Evolutionary conservation across 176 grass and related monocot genomes (phyloP).

Genomic region (Guadua angustifolia): DNA sequence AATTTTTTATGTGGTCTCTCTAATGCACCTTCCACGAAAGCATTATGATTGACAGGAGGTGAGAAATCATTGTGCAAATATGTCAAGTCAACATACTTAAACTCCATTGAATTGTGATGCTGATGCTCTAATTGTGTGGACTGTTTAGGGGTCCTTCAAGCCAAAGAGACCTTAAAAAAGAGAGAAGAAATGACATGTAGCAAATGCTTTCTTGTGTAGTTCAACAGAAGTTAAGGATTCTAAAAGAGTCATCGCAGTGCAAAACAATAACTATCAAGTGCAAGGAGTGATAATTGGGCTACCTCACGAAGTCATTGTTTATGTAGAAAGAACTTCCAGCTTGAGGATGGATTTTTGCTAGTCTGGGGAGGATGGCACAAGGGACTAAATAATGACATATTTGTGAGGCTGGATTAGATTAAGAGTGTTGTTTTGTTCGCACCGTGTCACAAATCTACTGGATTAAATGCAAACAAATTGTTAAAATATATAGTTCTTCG

Average conservation of each 20-base stretch:
- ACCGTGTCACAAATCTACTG: not conserved
- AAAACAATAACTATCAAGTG: constrained; percentile 6
- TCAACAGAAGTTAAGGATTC: constrained; percentile 10
- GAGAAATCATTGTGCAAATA: not conserved
- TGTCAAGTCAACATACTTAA: constrained; percentile 3
- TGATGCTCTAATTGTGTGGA: not conserved
- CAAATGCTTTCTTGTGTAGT: not conserved
- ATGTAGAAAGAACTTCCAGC: constrained; percentile 2
- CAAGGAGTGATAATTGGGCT: constrained; percentile 4
- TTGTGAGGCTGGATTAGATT: not conserved
- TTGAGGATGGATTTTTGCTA: not conserved
- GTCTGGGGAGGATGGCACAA: not conserved
- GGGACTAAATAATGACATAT: not conserved
- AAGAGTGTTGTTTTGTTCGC: not conserved
- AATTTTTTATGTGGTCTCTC: not conserved
- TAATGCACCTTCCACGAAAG: not conserved
- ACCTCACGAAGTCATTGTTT: not conserved
- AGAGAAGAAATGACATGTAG: constrained; percentile 2
- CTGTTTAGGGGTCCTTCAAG: not conserved
- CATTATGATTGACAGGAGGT: not conserved
- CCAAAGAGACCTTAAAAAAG: not conserved
- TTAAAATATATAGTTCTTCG: not conserved
- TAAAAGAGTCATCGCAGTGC: not conserved
- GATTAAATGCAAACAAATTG: constrained; percentile 33
- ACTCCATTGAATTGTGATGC: not conserved